phyloP scores from a whole-genome alignment of 1,284 basidiomycete species.

The Stygiomarasmius scandens region DNA sequence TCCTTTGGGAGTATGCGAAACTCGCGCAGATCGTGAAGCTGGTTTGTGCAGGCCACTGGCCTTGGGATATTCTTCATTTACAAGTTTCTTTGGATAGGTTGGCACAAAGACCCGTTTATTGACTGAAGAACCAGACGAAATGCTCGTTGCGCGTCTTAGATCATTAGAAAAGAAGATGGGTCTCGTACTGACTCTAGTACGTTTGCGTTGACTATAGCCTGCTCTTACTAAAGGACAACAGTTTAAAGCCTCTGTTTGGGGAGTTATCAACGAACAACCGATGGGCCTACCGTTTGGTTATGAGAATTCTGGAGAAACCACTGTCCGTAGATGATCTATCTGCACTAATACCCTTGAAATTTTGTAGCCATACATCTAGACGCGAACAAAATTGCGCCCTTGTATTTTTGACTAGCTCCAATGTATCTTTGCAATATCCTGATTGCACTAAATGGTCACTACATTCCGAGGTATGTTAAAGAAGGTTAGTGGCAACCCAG shows the following conservation, averaged over 20 bases:
- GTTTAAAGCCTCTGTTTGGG: constrained; percentile 97
- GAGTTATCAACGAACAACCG: constrained; percentile 82
- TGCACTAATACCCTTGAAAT: neutral
- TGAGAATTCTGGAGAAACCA: constrained; percentile 31
- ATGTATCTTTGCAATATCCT: no score
- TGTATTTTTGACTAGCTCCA: no score
- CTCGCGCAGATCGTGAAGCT: constrained; percentile 70
- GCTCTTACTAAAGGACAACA: no score
- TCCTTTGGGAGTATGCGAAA: constrained; percentile 82
- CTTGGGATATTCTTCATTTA: neutral
- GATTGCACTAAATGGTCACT: no score
- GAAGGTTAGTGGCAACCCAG: no score
- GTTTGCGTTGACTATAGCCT: constrained; percentile 26
- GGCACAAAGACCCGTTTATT: constrained; percentile 61
- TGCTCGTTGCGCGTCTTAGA: constrained; percentile 77
- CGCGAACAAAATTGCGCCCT: no score
- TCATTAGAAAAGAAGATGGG: constrained; percentile 94
- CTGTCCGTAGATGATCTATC: constrained; percentile 35
- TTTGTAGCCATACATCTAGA: no score
- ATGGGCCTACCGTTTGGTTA: constrained; percentile 41
- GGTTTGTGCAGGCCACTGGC: constrained; percentile 42
- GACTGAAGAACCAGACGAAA: constrained; percentile 72
- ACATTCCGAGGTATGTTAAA: no score
- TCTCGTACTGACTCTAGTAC: constrained; percentile 84
- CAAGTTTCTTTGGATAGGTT: constrained; percentile 39